phyloP scores from a whole-genome alignment of 345 rosid genomes.

The Schrenkiella parvula region DNA sequence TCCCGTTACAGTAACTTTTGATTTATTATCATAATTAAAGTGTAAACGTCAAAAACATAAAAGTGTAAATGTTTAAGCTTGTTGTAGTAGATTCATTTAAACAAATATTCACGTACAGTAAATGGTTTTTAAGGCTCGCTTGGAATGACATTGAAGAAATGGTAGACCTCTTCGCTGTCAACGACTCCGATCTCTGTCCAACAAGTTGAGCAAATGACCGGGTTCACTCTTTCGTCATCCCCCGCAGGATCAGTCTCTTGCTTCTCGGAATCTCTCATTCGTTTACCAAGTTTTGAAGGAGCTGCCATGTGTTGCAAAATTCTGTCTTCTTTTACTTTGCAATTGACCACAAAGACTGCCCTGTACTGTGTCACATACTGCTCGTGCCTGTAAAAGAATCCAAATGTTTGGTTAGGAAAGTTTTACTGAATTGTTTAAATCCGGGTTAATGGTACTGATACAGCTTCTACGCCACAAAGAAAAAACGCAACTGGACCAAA shows the following conservation, averaged over 20 bases:
- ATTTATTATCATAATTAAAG: neutral
- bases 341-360: conserved; percentile 69
- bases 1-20: neutral
- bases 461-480: neutral
- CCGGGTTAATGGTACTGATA: neutral
- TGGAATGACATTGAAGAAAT: conserved; percentile 74
- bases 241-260: conserved; percentile 21
- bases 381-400: conserved; percentile 55
- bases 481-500: neutral
- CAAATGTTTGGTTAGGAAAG: neutral
- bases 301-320: conserved; percentile 20
- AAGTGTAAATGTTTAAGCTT: no score
- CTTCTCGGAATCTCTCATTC: conserved; percentile 38
- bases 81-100: neutral
- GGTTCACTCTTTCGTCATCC: conserved; percentile 34
- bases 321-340: conserved; percentile 39
- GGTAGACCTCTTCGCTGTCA: conserved; percentile 71
- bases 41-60: neutral
- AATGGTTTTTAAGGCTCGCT: conserved; percentile 47
- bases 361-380: conserved; percentile 69
- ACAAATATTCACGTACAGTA: neutral
- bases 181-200: conserved; percentile 59
- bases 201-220: conserved; percentile 59
- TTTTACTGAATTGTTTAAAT: neutral
- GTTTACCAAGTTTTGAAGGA: conserved; percentile 34